These are phyloP conservation scores for Fagopyrum esculentum DNA, from an alignment of 148 eudicot genomes.

Conservation along the genomic window DNA sequence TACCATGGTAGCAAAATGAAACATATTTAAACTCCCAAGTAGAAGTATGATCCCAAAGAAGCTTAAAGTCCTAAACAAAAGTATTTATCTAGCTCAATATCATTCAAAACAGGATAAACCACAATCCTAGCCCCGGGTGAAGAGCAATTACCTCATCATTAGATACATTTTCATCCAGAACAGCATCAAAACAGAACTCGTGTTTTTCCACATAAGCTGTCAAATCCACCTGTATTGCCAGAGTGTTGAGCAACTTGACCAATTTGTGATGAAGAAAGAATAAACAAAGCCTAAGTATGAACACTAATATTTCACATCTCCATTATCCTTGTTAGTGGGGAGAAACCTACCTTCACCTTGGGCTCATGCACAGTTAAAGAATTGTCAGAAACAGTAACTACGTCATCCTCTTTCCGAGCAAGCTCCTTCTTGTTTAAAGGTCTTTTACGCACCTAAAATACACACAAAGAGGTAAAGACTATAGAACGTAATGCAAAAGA, in stretches of 20 bases:
- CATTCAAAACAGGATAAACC: neutral
- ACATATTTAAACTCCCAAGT: neutral
- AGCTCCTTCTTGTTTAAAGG: conserved; percentile 90
- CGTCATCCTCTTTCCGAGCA: conserved; percentile 88
- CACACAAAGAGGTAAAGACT: neutral
- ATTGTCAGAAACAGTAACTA: conserved; percentile 72
- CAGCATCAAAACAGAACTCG: conserved; percentile 96
- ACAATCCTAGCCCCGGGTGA: neutral
- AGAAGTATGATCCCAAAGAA: neutral
- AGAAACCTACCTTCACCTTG: conserved; percentile 67
- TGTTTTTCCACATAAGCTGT: conserved; percentile 99
- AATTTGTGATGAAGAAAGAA: neutral
- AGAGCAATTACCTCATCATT: conserved; percentile 67
- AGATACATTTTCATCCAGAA: conserved; percentile 78
- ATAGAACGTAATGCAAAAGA: neutral
- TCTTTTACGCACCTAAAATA: conserved; percentile 81
- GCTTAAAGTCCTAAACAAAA: neutral
- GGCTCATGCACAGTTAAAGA: conserved; percentile 86
- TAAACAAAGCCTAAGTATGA: neutral
- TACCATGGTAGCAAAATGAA: neutral
- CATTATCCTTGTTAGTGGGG: neutral
- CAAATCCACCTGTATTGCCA: conserved; percentile 68
- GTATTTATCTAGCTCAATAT: neutral
- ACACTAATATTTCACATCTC: neutral
- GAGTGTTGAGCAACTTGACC: conserved; percentile 18